phyloP scores from a whole-genome alignment of 2,329 filamentous ascomycete species.

The Aspergillus hortae region DNA sequence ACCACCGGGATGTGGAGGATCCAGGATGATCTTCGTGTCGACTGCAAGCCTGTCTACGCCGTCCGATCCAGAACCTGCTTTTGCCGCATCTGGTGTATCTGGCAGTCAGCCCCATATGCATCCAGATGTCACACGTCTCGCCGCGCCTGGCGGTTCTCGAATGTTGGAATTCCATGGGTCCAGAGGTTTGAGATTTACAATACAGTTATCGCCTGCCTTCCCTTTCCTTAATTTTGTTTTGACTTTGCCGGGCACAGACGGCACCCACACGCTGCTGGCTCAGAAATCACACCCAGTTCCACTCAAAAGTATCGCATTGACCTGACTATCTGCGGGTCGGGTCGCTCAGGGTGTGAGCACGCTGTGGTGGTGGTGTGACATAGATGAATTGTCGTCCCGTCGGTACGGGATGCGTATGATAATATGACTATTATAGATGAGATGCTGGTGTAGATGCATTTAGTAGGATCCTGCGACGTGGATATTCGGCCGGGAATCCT shows the following conservation, averaged over 20 bases:
- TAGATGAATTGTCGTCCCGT: background rate
- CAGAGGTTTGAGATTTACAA: background rate
- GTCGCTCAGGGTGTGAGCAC: background rate
- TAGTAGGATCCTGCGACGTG: background rate
- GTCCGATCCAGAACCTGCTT: background rate
- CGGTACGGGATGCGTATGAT: background rate
- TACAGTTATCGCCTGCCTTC: background rate
- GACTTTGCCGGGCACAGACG: conserved; percentile 1
- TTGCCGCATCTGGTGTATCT: background rate
- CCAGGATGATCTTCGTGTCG: conserved; percentile 5
- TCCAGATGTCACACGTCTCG: conserved; percentile 1
- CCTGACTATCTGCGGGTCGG: conserved; percentile 2
- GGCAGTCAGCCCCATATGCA: conserved; percentile 7
- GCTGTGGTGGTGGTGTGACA: background rate
- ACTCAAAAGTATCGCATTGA: conserved; percentile 3
- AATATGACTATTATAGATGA: background rate
- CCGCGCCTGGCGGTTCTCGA: conserved; percentile 1
- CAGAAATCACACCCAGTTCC: background rate
- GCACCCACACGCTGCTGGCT: background rate
- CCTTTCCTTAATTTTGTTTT: background rate
- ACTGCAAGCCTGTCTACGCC: conserved; percentile 1
- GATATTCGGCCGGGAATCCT: background rate
- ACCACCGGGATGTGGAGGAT: background rate
- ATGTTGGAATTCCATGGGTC: background rate
- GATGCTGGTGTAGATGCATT: background rate